These are phyloP conservation scores for Gardenia jasminoides DNA, from an alignment of 257 asterid genomes.

Conservation along the genomic window DNA sequence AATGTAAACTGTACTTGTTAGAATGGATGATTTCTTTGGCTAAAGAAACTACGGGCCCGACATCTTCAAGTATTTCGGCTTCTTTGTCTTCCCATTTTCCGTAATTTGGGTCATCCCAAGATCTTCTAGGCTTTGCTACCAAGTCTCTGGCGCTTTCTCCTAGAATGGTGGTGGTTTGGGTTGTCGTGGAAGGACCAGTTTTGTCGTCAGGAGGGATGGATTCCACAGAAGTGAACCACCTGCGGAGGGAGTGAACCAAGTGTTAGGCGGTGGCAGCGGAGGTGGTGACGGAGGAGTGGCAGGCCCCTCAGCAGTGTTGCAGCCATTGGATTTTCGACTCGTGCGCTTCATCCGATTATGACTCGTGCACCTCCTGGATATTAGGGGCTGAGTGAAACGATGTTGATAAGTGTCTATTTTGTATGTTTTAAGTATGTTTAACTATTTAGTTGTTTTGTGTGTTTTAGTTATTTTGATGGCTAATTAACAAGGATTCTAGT, in stretches of 20 bases:
- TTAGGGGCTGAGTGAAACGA: too few species aligned
- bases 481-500: too few species aligned
- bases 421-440: too few species aligned
- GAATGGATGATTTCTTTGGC: slow-evolving; percentile 82
- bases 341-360: too few species aligned
- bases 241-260: slow-evolving; percentile 25
- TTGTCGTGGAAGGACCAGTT: slow-evolving; percentile 10
- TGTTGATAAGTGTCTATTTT: too few species aligned
- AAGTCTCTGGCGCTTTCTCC: slow-evolving; percentile 30
- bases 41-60: slow-evolving; percentile 54
- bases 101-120: slow-evolving; percentile 46
- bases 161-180: slow-evolving; percentile 16
- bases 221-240: slow-evolving; percentile 39
- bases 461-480: too few species aligned
- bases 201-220: slow-evolving; percentile 31
- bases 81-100: slow-evolving; percentile 70
- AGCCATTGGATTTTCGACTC: slow-evolving; percentile 49
- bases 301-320: slow-evolving; percentile 50
- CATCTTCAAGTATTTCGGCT: slow-evolving; percentile 60
- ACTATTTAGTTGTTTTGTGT: too few species aligned
- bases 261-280: slow-evolving; percentile 23
- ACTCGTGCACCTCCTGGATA: too few species aligned
- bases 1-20: slow-evolving; percentile 35
- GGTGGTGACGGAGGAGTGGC: slow-evolving; percentile 56
- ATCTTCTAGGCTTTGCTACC: slow-evolving; percentile 25